Evolutionary conservation across 2,329 filamentous ascomycete genomes (phyloP).

Genomic region (Phialophora expanda): DNA sequence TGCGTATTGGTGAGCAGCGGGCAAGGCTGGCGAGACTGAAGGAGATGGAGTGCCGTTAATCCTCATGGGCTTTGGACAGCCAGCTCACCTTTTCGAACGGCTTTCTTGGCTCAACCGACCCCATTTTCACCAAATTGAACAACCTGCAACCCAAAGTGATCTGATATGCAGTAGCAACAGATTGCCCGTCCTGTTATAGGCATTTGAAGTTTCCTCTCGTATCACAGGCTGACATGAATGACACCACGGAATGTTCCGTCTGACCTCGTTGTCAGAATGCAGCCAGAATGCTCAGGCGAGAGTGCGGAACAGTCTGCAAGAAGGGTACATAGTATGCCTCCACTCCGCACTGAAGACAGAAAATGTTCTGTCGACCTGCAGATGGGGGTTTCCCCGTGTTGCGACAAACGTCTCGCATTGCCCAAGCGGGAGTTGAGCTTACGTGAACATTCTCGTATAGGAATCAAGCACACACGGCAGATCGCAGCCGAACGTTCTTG

Average conservation of each 20-base stretch:
- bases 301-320: neutral
- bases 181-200: neutral
- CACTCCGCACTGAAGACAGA: neutral
- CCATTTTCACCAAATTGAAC: slow-evolving; percentile 6
- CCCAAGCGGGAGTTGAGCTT: no score
- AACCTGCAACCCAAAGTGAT: neutral
- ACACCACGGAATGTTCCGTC: slow-evolving; percentile 1
- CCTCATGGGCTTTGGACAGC: neutral
- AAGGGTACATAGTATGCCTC: neutral
- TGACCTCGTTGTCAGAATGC: neutral
- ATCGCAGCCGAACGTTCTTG: no score
- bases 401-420: neutral
- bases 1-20: neutral
- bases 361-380: neutral
- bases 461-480: no score
- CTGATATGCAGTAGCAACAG: neutral
- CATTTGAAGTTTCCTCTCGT: neutral
- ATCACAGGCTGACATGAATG: neutral
- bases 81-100: slow-evolving; percentile 24
- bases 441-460: no score
- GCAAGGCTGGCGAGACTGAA: neutral
- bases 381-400: neutral
- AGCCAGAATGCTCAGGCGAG: neutral
- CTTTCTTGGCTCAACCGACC: slow-evolving; percentile 19
- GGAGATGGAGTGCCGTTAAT: neutral